Conservation (phyloP, 768 basidiomycete species). For the Termitomyces sp. region DNA sequence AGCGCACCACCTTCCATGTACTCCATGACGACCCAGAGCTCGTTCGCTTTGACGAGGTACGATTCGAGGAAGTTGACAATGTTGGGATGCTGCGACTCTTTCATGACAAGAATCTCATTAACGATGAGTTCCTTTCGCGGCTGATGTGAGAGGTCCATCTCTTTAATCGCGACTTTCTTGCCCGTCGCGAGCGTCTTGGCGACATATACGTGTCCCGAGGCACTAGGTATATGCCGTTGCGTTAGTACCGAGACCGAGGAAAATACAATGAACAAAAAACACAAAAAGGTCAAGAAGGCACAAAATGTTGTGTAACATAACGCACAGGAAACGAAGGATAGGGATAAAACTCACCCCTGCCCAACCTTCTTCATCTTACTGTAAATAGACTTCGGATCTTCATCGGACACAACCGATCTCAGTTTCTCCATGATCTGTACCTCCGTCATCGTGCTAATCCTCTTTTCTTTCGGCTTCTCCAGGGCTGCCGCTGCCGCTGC, state of each 20-base stretch:
- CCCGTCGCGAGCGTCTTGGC: conserved; percentile 84
- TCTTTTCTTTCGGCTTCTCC: conserved; percentile 76
- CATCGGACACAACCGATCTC: conserved; percentile 76
- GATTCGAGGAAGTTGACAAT: conserved; percentile 95
- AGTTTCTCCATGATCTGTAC: conserved; percentile 98
- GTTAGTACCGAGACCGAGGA: conserved; percentile 10
- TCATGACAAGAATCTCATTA: conserved; percentile 98
- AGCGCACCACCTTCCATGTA: conserved; percentile 98
- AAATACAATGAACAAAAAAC: not conserved
- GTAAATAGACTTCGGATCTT: conserved; percentile 87
- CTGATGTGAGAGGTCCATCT: conserved; percentile 94
- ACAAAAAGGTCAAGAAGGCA: not conserved
- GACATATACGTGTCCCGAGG: conserved; percentile 96
- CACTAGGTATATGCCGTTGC: conserved; percentile 40
- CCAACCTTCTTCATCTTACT: conserved; percentile 99
- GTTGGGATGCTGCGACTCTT: conserved; percentile 94
- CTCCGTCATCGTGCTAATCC: conserved; percentile 96
- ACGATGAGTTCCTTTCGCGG: conserved; percentile 97
- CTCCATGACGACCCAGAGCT: conserved; percentile 98
- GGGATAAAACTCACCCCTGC: conserved; percentile 69
- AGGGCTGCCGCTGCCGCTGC: conserved; percentile 70
- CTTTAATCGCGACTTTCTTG: conserved; percentile 94
- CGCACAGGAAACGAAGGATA: not conserved
- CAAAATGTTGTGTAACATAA: not conserved
- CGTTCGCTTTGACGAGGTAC: conserved; percentile 82